Base-by-base conservation (phyloP, 495 filamentous ascomycete genomes). In the Diplogelasinospora grovesii region DNA sequence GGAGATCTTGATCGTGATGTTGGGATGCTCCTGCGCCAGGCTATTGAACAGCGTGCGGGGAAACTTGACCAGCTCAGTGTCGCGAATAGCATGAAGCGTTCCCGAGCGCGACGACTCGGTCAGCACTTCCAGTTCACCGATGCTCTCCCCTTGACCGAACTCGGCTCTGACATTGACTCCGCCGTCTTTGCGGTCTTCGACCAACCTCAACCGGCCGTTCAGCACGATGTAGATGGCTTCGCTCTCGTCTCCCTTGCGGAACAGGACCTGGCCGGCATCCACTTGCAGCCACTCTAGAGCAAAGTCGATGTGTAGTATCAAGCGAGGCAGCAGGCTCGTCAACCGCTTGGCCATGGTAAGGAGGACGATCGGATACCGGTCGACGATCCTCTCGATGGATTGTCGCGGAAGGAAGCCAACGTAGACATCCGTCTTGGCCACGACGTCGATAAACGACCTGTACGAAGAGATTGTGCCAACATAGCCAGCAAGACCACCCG, bases 181-280 rank as follows among this genome's bases (percentile, higher is more conserved):
- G 0, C 84, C 86, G 36, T 85, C 80, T 21, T 82, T 68, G 4
- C 77, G 72, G 52, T 96, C 88, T 22, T 85, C 72, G 2, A 97
- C 78, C 4, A 85, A 75, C 24, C 92, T 69, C 18, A 98, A 62
- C 8, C 92, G 81, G 8, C 92, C 92, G 57, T 98, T 98, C 5
- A 98, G 70, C 8, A 96, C 93, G 46, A 98, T 88, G 54, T 98
- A 97, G 27, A 98, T 98, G 9, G 93, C 92, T 62, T 98, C 92
- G 57, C 92, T 97, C 45, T 97, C 92, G 47, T 97, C 90, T 3
- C 79, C 81, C 63, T 96, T 86, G 55, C 94, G 84, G 55, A 92
- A 92, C 30, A 98, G 83, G 8, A 94, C 86, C 54, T 97, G 86
- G 4, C 93, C 89, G 4, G 92, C 87, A 64, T 84, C 84, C 44